Base-by-base conservation (phyloP, 2,329 filamentous ascomycete genomes). In the Trichophyton simii region DNA sequence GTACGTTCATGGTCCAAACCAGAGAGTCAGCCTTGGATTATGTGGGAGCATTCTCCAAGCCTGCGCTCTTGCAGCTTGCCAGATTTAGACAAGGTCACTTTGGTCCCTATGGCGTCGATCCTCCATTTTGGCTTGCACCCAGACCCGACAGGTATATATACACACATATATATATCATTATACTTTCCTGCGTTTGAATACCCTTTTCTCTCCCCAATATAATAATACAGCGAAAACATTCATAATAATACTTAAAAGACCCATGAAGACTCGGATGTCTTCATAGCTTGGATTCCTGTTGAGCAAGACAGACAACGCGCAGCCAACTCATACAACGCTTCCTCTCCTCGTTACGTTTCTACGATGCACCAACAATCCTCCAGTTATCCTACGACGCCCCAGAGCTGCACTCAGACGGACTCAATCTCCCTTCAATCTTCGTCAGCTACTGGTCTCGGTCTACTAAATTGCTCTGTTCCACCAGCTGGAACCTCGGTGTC, bases 371-470 rank as follows among this genome's bases (percentile, higher is more conserved):
- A 57, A 38, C 57, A 63, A 48, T 59, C 65, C 36, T 62, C 64
- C 18, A 41, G 62, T 13, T 73, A 71, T 62, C 64, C 69, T 2
- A 68, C 69, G 18, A 65, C 59, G 66, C 68, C 58, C 48, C 63
- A 57, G 34, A 61, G 50, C 58, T 62, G 48, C 15, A 13, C 59
- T 54, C 48, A 57, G 11, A 57, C 48, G 18, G 59, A 61, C 11
- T 15, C n/a, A 25, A 57, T 5, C 11, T 57, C 50, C 20, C 18
- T 36, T 25, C 25, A 48, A 18, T 59, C 58, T 28, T 50, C 58
- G n/a, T 38, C 15, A 18, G 22, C 63, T 2, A 57, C 67, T 31
- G 72, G 72, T 8, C 61, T 75, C 28, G 73, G 72, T 1, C 72
- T 75, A 25, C 67, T 69, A 9, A 62, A 67, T 50, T 68, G 67